These are phyloP conservation scores for Racocetra persica DNA, from an alignment of 371 early-diverging fungal species.

Conservation along the genomic window DNA sequence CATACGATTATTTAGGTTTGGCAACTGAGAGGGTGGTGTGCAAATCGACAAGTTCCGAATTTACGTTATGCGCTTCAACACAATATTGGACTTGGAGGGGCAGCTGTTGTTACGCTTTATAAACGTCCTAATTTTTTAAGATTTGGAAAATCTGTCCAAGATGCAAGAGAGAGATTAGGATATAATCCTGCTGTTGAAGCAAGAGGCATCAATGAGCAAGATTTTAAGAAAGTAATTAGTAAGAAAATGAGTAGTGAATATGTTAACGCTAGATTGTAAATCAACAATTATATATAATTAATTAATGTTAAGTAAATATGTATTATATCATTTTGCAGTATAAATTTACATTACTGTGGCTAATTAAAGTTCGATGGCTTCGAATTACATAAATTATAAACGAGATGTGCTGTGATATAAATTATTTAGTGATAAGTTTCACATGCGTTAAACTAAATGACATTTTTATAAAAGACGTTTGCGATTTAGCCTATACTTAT, in stretches of 20 bases:
- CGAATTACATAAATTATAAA: too few relatives aligned
- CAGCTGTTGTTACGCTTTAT: slow-evolving; percentile 76
- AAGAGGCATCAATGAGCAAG: slow-evolving; percentile 64
- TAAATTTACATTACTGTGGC: too few relatives aligned
- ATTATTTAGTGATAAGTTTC: too few relatives aligned
- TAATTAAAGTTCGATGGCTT: too few relatives aligned
- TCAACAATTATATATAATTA: background rate
- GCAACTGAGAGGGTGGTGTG: slow-evolving; percentile 77
- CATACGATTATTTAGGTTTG: slow-evolving; percentile 48
- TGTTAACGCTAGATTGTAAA: background rate
- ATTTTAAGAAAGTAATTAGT: slow-evolving; percentile 65
- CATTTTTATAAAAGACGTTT: too few relatives aligned
- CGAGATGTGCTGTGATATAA: too few relatives aligned
- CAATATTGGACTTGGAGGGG: slow-evolving; percentile 83
- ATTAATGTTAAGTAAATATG: too few relatives aligned
- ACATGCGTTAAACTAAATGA: too few relatives aligned
- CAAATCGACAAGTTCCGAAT: slow-evolving; percentile 72
- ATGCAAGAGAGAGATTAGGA: slow-evolving; percentile 61
- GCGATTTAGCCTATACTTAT: too few relatives aligned
- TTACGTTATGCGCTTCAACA: slow-evolving; percentile 77
- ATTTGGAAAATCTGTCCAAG: slow-evolving; percentile 43
- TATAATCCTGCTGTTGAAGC: slow-evolving; percentile 81
- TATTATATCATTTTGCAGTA: too few relatives aligned
- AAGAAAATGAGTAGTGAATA: slow-evolving; percentile 46
- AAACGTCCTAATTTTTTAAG: slow-evolving; percentile 55